A percentile compares a stretch with the other conserved stretches of the same genome.
phyloP scores from a whole-genome alignment of 208 protist species.

The Leptomonas pyrrhocoris region DNA sequence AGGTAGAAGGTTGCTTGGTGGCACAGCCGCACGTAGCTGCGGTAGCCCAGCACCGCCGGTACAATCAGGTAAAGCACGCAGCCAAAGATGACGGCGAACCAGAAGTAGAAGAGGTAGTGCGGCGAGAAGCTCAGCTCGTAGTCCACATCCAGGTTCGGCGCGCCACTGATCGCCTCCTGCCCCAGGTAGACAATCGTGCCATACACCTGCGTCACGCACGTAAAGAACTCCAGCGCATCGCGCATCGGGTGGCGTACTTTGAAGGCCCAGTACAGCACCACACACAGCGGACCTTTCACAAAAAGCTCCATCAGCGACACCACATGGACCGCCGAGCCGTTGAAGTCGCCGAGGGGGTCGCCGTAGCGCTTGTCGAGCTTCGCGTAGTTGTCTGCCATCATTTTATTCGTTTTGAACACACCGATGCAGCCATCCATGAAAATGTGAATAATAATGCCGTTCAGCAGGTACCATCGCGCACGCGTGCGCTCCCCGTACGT shows the following conservation, averaged over 20 bases:
- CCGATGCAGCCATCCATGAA: constrained; percentile 75
- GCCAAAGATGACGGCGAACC: constrained; percentile 69
- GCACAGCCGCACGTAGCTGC: constrained; percentile 54
- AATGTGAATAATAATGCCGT: constrained; percentile 75
- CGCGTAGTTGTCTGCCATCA: constrained; percentile 68
- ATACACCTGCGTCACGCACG: constrained; percentile 69
- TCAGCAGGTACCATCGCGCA: constrained; percentile 80
- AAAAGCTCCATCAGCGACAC: constrained; percentile 67
- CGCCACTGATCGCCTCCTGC: constrained; percentile 65
- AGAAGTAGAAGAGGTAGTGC: constrained; percentile 69
- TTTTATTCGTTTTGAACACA: constrained; percentile 61
- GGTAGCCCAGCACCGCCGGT: constrained; percentile 52
- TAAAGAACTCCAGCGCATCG: constrained; percentile 76
- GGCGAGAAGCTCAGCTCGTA: constrained; percentile 53
- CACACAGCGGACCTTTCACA: constrained; percentile 68
- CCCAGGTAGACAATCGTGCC: constrained; percentile 70
- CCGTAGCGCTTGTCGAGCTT: constrained; percentile 74
- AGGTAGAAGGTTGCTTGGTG: constrained; percentile 31
- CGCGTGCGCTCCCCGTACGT: constrained; percentile 59
- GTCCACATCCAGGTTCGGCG: constrained; percentile 69
- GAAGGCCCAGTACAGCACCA: constrained; percentile 70
- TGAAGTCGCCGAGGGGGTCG: constrained; percentile 41
- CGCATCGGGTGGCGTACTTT: constrained; percentile 50
- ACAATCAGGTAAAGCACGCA: constrained; percentile 63
- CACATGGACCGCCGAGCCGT: constrained; percentile 61